phyloP scores from a whole-genome alignment of 257 asterid genomes.

The Capsicum rhomboideum region DNA sequence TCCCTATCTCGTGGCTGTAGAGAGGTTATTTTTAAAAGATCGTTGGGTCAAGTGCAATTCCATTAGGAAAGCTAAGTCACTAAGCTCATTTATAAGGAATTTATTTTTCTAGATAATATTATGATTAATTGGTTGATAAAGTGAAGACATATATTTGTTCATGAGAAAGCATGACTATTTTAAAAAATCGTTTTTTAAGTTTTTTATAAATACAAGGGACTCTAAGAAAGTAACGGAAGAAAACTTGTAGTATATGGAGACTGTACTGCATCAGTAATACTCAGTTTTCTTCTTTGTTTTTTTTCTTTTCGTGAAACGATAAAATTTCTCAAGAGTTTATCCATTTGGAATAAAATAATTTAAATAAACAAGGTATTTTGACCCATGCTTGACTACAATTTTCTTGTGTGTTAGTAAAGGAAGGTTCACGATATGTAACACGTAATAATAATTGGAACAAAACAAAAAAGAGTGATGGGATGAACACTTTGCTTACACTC shows the following conservation, averaged over 20 bases:
- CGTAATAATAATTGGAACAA: not conserved
- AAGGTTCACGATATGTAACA: not conserved
- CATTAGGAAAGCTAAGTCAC: too few species aligned
- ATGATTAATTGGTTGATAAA: too few species aligned
- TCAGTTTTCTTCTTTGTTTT: not conserved
- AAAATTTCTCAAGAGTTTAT: not conserved
- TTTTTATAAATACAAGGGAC: not conserved
- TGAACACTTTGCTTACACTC: not conserved
- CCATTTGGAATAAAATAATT: not conserved
- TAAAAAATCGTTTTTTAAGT: not conserved
- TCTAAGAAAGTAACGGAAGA: too few species aligned
- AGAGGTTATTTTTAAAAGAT: too few species aligned
- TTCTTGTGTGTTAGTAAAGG: not conserved
- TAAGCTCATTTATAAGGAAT: too few species aligned
- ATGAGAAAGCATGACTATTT: too few species aligned
- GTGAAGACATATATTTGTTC: too few species aligned
- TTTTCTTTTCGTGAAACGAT: not conserved
- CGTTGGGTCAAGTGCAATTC: too few species aligned
- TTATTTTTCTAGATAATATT: too few species aligned
- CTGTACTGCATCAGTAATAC: too few species aligned
- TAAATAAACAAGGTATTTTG: not conserved
- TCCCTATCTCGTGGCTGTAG: too few species aligned
- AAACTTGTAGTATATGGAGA: not conserved
- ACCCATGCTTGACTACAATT: not conserved
- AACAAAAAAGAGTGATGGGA: not conserved